Evolutionary conservation across 2,329 filamentous ascomycete genomes (phyloP).

Genomic region (Ceratocystis harringtonii): DNA sequence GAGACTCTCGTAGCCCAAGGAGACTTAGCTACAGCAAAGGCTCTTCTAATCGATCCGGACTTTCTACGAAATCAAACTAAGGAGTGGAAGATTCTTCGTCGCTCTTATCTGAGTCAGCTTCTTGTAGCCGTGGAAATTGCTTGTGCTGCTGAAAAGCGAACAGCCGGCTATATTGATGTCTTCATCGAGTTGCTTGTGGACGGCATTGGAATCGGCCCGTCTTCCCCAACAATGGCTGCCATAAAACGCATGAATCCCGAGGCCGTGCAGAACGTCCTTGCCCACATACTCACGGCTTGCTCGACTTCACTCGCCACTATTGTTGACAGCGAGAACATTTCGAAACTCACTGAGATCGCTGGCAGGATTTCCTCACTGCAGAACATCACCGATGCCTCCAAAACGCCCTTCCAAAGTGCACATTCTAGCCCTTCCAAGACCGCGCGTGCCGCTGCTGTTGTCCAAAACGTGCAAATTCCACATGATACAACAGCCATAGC

Average conservation of each 20-base stretch:
- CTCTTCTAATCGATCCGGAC: conserved; percentile 2
- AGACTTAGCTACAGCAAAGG: not conserved
- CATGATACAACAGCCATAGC: conserved; percentile 58
- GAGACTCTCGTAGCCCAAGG: conserved; percentile 11
- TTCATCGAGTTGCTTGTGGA: conserved; percentile 47
- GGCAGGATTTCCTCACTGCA: conserved; percentile 22
- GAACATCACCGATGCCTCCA: conserved; percentile 30
- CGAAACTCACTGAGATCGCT: conserved; percentile 22
- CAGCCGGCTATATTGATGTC: conserved; percentile 8
- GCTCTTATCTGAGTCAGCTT: conserved; percentile 5
- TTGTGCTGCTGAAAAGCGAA: conserved; percentile 12
- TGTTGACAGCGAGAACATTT: conserved; percentile 21
- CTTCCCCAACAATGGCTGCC: conserved; percentile 39
- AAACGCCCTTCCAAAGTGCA: conserved; percentile 34
- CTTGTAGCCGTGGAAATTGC: conserved; percentile 12
- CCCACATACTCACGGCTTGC: conserved; percentile 28
- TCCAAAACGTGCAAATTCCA: conserved; percentile 67
- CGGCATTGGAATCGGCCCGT: conserved; percentile 37
- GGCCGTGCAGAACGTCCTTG: conserved; percentile 30
- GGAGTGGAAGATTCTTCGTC: conserved; percentile 1
- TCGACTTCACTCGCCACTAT: conserved; percentile 26
- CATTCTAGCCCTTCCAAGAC: conserved; percentile 55
- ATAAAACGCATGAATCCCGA: conserved; percentile 46
- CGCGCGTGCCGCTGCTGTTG: conserved; percentile 61
- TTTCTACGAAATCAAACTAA: conserved; percentile 1